phyloP scores from a whole-genome alignment of 2,329 filamentous ascomycete species.

The Colletotrichum acutatum region DNA sequence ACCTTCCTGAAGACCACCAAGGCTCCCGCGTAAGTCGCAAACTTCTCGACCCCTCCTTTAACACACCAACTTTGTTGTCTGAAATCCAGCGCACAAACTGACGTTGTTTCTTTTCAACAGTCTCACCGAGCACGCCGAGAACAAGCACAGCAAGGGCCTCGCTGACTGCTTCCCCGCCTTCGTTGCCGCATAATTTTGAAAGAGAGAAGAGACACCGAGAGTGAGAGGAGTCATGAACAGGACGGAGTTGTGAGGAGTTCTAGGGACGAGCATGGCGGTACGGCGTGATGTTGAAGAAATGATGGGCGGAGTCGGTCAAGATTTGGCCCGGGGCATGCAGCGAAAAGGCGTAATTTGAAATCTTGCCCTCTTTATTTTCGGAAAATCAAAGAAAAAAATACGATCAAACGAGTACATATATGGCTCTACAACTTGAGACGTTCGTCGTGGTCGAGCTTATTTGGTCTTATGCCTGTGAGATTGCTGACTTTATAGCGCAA shows the following conservation, averaged over 20 bases:
- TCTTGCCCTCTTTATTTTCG: constrained; percentile 28
- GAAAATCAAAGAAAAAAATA: constrained; percentile 15
- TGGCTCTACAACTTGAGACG: background rate
- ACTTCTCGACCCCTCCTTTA: background rate
- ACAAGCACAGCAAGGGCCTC: constrained; percentile 81
- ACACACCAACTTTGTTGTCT: no score
- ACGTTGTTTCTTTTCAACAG: constrained; percentile 45
- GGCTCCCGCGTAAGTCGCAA: constrained; percentile 69
- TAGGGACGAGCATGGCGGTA: background rate
- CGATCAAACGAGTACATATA: constrained; percentile 14
- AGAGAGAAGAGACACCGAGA: background rate
- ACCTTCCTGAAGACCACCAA: constrained; percentile 84
- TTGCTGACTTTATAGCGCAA: background rate
- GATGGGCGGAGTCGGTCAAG: constrained; percentile 3
- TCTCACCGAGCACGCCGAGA: constrained; percentile 76
- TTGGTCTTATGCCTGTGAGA: background rate
- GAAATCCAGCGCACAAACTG: constrained; percentile 10
- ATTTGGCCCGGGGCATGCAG: constrained; percentile 26
- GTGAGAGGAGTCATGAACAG: background rate
- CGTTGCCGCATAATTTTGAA: constrained; percentile 37
- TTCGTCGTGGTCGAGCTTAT: background rate
- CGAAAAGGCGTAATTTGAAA: constrained; percentile 35
- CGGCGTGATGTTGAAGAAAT: background rate
- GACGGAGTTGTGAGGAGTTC: background rate
- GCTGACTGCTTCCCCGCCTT: constrained; percentile 76